A percentile compares a stretch with the other conserved stretches of the same genome.
These are phyloP conservation scores for Westerdykella aurantiaca DNA, from an alignment of 2,329 filamentous ascomycete genomes.

Conservation along the genomic window DNA sequence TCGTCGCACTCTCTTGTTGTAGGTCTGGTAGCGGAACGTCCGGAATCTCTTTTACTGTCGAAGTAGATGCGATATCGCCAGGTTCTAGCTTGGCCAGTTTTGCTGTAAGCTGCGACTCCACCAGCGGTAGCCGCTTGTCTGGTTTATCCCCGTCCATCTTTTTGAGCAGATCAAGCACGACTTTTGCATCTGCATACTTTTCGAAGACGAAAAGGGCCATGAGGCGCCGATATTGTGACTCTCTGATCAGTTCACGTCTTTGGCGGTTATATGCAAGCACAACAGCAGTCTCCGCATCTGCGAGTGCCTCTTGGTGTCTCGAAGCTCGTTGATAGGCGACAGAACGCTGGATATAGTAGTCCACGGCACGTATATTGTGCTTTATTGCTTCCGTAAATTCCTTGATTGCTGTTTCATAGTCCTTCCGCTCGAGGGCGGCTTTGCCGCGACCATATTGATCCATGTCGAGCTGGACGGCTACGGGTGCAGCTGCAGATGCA, in stretches of 20 bases:
- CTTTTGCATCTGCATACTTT: slow-evolving; percentile 67
- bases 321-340: slow-evolving; percentile 66
- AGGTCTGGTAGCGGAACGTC: slow-evolving; percentile 42
- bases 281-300: slow-evolving; percentile 47
- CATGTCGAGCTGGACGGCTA: slow-evolving; percentile 33
- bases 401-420: slow-evolving; percentile 63
- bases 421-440: slow-evolving; percentile 54
- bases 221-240: slow-evolving; percentile 76
- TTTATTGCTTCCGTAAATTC: slow-evolving; percentile 61
- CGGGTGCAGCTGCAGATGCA: too few relatives aligned
- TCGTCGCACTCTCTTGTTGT: slow-evolving; percentile 6
- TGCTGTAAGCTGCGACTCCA: slow-evolving; percentile 51
- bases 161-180: slow-evolving; percentile 57
- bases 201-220: slow-evolving; percentile 66
- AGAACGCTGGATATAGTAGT: slow-evolving; percentile 77
- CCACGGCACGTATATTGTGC: slow-evolving; percentile 59
- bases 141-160: slow-evolving; percentile 48
- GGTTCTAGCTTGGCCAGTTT: slow-evolving; percentile 49
- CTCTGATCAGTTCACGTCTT: slow-evolving; percentile 67
- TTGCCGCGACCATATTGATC: slow-evolving; percentile 53
- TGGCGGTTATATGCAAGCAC: slow-evolving; percentile 65
- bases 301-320: slow-evolving; percentile 43
- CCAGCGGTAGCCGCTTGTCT: slow-evolving; percentile 49
- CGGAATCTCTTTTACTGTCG: slow-evolving; percentile 47
- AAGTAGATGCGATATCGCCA: slow-evolving; percentile 42